These are phyloP conservation scores for Scutellaria baicalensis DNA, from an alignment of 257 asterid genomes.

Conservation along the genomic window DNA sequence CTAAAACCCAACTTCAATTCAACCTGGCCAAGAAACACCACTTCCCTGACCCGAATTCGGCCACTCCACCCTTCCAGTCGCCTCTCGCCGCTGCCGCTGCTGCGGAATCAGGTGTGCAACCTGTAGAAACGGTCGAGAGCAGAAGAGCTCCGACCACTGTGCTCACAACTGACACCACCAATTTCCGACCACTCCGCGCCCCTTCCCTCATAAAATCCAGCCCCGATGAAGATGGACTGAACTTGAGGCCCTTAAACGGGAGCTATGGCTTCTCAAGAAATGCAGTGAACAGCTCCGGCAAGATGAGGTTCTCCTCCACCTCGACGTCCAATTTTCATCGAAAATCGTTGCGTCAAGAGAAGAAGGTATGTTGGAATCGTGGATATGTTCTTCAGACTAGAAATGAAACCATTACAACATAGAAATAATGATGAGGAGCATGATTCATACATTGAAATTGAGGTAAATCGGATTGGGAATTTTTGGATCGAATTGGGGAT, in stretches of 20 bases:
- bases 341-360: constrained; percentile 13
- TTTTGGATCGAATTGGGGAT: too few relatives aligned
- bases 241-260: too few relatives aligned
- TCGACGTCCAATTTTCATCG: constrained; percentile 3
- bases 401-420: constrained; percentile 16
- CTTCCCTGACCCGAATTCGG: too few relatives aligned
- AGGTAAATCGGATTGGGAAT: too few relatives aligned
- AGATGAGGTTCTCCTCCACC: too few relatives aligned
- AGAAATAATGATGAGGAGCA: constrained; percentile 31
- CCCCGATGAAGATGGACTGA: too few relatives aligned
- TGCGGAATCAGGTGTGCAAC: constrained; percentile 35
- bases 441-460: constrained; percentile 31
- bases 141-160: constrained; percentile 93
- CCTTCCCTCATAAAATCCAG: too few relatives aligned
- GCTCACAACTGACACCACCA: constrained; percentile 71
- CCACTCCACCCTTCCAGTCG: constrained; percentile 10
- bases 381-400: constrained; percentile 73
- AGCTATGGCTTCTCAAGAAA: constrained; percentile 49
- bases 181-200: constrained; percentile 91
- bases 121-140: constrained; percentile 84
- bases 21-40: constrained; percentile 23
- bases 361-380: constrained; percentile 68
- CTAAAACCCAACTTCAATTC: constrained; percentile 9
- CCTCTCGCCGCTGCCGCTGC: neutral
- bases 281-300: too few relatives aligned